Conservation (phyloP, 2,329 filamentous ascomycete species). For the Paracorniculantispora psalliotae region DNA sequence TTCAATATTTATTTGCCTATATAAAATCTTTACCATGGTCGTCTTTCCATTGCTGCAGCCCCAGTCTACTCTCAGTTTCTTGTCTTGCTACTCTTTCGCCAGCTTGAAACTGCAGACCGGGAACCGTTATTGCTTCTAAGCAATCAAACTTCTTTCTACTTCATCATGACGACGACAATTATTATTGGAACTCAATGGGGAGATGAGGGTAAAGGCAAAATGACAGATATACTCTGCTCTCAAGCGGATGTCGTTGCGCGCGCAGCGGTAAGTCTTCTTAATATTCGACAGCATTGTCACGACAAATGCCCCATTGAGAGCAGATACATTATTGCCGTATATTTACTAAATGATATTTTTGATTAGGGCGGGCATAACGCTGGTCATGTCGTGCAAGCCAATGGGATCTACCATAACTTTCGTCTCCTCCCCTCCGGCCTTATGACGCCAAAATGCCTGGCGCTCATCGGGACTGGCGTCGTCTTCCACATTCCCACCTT, state of each 20-base stretch:
- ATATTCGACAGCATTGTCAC: too few relatives aligned
- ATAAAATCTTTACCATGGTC: too few relatives aligned
- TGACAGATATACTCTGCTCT: slow-evolving; percentile 5
- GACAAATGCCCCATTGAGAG: too few relatives aligned
- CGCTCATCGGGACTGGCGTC: slow-evolving; percentile 5
- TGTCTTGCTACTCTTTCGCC: too few relatives aligned
- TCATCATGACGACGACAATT: neutral
- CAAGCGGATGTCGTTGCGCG: slow-evolving; percentile 3
- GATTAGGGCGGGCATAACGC: slow-evolving; percentile 1
- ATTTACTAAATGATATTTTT: too few relatives aligned
- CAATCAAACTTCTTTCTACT: neutral
- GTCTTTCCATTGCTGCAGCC: too few relatives aligned
- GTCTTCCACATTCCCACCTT: slow-evolving; percentile 11
- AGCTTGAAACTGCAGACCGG: neutral
- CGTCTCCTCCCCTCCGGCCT: slow-evolving; percentile 5
- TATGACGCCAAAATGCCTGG: slow-evolving; percentile 1
- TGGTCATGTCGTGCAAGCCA: slow-evolving; percentile 4
- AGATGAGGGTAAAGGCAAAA: slow-evolving; percentile 4
- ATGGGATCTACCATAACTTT: slow-evolving; percentile 9
- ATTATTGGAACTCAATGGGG: slow-evolving; percentile 7
- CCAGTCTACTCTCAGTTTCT: too few relatives aligned
- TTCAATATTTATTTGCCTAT: too few relatives aligned
- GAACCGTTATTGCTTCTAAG: neutral
- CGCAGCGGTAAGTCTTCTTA: neutral
- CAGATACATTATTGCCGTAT: too few relatives aligned